Percentiles rank a stretch among this genome's conserved stretches.
These are phyloP conservation scores for Nakaseomyces sp. DNA, from an alignment of 1,139 yeast species.

Conservation along the genomic window DNA sequence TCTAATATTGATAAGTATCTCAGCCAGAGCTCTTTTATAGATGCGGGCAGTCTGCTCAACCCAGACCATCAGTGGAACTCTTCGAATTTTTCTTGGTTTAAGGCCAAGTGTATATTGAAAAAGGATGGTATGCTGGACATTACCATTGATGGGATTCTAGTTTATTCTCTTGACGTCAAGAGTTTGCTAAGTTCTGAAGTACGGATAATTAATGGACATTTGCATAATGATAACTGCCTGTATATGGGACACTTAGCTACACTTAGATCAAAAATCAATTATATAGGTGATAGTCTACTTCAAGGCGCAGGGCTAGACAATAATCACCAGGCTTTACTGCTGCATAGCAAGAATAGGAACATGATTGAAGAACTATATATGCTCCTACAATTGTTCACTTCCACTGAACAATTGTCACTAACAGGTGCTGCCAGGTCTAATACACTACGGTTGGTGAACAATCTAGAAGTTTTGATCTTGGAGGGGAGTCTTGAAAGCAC, in stretches of 20 bases:
- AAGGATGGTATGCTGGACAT: constrained; percentile 60
- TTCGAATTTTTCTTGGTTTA: constrained; percentile 51
- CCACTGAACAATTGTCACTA: constrained; percentile 40
- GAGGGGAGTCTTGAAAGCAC: constrained; percentile 47
- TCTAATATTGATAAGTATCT: constrained; percentile 2
- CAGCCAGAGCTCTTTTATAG: constrained; percentile 9
- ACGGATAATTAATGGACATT: constrained; percentile 57
- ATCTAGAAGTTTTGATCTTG: constrained; percentile 48
- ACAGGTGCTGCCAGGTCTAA: constrained; percentile 26
- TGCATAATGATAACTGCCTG: constrained; percentile 50
- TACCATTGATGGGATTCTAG: constrained; percentile 54
- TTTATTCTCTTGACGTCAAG: constrained; percentile 55
- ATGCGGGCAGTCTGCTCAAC: constrained; percentile 9
- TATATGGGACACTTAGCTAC: constrained; percentile 51
- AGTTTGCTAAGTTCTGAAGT: constrained; percentile 55
- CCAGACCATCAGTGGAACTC: constrained; percentile 6
- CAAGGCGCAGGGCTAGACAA: constrained; percentile 1
- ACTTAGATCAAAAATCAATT: constrained; percentile 32
- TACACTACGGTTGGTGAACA: constrained; percentile 43
- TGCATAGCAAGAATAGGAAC: constrained; percentile 2
- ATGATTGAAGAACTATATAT: constrained; percentile 1
- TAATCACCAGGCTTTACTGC: constrained; percentile 1
- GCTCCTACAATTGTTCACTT: constrained; percentile 52
- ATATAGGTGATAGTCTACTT: neutral
- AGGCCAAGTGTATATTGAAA: constrained; percentile 63